Percentiles rank a stretch among this genome's conserved stretches.
Conservation (phyloP, 257 asterid genomes). For the Cynanchum wilfordii region DNA sequence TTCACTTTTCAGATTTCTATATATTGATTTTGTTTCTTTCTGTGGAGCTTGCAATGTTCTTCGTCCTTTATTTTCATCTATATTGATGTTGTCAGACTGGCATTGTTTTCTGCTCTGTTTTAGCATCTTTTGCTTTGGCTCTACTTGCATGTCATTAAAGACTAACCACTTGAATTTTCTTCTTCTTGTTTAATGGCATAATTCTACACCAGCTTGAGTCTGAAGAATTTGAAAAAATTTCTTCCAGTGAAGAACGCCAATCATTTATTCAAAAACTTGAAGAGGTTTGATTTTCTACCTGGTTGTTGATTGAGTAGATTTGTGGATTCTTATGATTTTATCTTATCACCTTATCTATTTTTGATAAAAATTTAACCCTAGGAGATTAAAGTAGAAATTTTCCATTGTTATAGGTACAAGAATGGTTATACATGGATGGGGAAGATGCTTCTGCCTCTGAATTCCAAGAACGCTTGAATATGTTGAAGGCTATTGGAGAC, state of each 20-base stretch:
- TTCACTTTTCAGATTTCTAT: background rate
- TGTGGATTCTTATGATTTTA: background rate
- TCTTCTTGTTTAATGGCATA: conserved; percentile 18
- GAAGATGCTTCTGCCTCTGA: conserved; percentile 96
- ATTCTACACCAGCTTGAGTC: conserved; percentile 56
- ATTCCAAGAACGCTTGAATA: conserved; percentile 72
- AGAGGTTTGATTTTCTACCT: conserved; percentile 56
- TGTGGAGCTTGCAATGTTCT: background rate
- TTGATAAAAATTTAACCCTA: background rate
- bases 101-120: background rate
- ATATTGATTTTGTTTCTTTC: background rate
- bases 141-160: background rate
- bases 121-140: no score
- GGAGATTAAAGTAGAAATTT: conserved; percentile 5
- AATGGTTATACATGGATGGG: conserved; percentile 97
- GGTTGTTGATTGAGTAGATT: conserved; percentile 9
- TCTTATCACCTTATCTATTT: background rate
- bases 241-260: conserved; percentile 73
- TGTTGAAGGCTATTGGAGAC: conserved; percentile 81
- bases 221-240: conserved; percentile 67
- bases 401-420: conserved; percentile 67
- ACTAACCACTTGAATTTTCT: conserved; percentile 11
- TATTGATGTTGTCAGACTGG: background rate
- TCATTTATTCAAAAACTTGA: conserved; percentile 77
- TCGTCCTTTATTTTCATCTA: background rate